Percentiles rank a stretch among this genome's conserved stretches.
Conservation (phyloP, 2,329 filamentous ascomycete species). For the Clarireedia monteithiana region DNA sequence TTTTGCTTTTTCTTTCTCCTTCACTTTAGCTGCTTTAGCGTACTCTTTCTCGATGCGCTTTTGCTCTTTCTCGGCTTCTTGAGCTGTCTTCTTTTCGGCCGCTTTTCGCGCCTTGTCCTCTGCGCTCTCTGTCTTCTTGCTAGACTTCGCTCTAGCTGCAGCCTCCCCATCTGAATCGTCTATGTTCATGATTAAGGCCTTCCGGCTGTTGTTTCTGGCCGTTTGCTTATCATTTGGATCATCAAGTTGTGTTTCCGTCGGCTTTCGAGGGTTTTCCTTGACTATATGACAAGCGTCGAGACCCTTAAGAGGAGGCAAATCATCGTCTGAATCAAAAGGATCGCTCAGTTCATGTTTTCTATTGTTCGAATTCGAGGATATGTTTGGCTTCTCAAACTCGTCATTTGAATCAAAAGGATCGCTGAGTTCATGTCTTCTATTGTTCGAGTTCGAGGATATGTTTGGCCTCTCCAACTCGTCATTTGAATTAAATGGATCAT, state of each 20-base stretch:
- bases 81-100: slow-evolving; percentile 17
- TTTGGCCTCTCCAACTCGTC: too few species aligned
- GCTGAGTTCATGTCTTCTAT: too few species aligned
- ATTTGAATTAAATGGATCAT: background rate
- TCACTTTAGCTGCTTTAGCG: slow-evolving; percentile 52
- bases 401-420: background rate
- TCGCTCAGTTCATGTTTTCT: too few species aligned
- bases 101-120: slow-evolving; percentile 16
- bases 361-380: too few species aligned
- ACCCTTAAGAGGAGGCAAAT: slow-evolving; percentile 1
- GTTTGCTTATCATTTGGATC: too few species aligned
- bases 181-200: background rate
- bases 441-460: too few species aligned
- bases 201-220: background rate
- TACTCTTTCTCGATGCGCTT: slow-evolving; percentile 48
- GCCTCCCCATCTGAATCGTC: background rate
- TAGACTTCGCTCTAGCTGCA: background rate
- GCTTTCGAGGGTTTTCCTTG: background rate
- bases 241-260: background rate
- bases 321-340: slow-evolving; percentile 7
- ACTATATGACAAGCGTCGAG: background rate
- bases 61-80: slow-evolving; percentile 20
- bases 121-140: background rate
- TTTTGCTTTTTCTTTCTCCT: slow-evolving; percentile 55
- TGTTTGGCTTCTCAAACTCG: too few species aligned